Base-by-base conservation (phyloP, 2,329 filamentous ascomycete genomes). In the Exophiala dermatitidis region DNA sequence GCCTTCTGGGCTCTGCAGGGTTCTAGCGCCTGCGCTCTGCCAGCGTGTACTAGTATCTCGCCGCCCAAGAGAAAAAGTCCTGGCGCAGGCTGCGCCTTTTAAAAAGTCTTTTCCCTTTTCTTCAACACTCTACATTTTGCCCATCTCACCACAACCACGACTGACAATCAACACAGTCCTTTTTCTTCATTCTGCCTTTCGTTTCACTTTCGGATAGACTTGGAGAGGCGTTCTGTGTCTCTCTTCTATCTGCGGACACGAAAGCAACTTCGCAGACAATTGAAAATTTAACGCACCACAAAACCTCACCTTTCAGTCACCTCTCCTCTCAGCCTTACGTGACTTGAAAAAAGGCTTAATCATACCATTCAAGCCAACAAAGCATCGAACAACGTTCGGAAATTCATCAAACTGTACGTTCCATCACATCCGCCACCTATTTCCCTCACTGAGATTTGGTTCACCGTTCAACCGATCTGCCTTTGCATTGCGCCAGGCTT, bases 221-320 rank as follows among this genome's bases (percentile, higher is more conserved):
- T 61, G 58, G 60, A 62, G 61, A 63, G 61, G 61, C 61, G 60
- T 63, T 62, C 41, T 59, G 43, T 55, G 55, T 59, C 58, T 62
- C 59, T 60, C 53, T 54, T 57, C 58, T 63, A 62, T 63, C 60
- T 62, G 51, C 59, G 51, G 52, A 56, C 50, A 56, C 56, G 57
- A 58, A 61, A 61, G 60, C 53, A 53, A 37, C 10, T 38, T 36
- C 46, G 34, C 45, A 48, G 37, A 43, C 46, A 42, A 8, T 28
- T 40, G 33, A 36, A 46, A 45, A 29, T n/a, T n/a, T 36, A 7
- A 34, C 46, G 44, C 47, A n/a, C 32, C 38, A 48, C 40, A 41
- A 30, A 46, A 30, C 47, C 37, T 53, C 38, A 43, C 44, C 29
- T 26, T 32, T 48, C 28, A 28, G 44, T 47, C 53, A 53, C 34